These are phyloP conservation scores for Cenchrus purpureus DNA, from an alignment of 176 grass and related monocot genomes.

Conservation along the genomic window DNA sequence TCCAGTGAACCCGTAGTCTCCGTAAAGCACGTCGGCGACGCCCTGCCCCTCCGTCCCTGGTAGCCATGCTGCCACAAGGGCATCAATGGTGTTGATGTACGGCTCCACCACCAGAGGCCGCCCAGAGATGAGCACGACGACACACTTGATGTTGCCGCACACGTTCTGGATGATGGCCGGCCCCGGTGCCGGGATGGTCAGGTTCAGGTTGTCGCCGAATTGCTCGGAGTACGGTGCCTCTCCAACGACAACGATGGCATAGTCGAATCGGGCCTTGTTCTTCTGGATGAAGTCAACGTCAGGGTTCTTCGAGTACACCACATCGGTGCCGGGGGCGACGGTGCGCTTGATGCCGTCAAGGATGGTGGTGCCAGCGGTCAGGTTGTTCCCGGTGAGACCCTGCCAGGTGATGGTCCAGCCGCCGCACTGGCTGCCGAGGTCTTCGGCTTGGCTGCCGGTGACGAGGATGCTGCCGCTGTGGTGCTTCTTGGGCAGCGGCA, in stretches of 20 bases:
- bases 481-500: constrained; percentile 15
- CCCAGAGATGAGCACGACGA: constrained; percentile 62
- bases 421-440: constrained; percentile 77
- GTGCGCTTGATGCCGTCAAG: neutral
- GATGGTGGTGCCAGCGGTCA: constrained; percentile 30
- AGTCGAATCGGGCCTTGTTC: constrained; percentile 49
- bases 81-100: constrained; percentile 51
- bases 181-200: constrained; percentile 53
- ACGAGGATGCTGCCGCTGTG: constrained; percentile 53
- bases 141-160: constrained; percentile 52
- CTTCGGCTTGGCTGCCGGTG: constrained; percentile 61
- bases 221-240: constrained; percentile 48
- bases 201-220: constrained; percentile 59
- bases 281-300: constrained; percentile 39
- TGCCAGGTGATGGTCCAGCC: constrained; percentile 87
- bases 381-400: constrained; percentile 51
- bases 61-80: constrained; percentile 71
- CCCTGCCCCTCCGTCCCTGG: constrained; percentile 68
- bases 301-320: constrained; percentile 60
- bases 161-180: constrained; percentile 52
- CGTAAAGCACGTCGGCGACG: constrained; percentile 66
- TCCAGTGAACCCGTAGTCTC: constrained; percentile 66
- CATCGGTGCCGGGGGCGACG: constrained; percentile 54
- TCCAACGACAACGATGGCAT: constrained; percentile 63
- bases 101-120: constrained; percentile 66